Evolutionary conservation across 176 grass and related monocot genomes (phyloP), one percentile per base, ranked within the genome.

Genomic region (Raddia distichophylla): DNA sequence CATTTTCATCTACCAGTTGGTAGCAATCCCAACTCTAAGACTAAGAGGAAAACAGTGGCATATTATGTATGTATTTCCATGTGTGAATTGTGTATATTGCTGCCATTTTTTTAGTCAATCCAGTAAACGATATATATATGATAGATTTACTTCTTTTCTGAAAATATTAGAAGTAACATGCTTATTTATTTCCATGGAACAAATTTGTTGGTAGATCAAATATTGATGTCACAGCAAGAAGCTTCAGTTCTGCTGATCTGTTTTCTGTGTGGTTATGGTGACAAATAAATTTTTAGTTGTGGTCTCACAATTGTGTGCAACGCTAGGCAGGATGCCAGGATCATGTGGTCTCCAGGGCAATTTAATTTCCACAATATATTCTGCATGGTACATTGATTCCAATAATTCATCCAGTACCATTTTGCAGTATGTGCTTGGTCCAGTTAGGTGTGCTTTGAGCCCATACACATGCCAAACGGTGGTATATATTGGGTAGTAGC

Each of bases 241-340:
- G 7, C 50, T 43, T 51, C 14, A 64, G 46, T 64, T 72, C 12
- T 44, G 5, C 47, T 74, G 13, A 55, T 74, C 48, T 74, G 50
- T 45, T n/a, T 4, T 0, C 62, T 65, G 8, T 33, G 47, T 83
- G 2, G 22, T 22, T 22, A 44, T 55, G 48, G 19, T 55, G 60
- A n/a, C 59, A 43, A 20, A 33, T 65, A 43, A 44, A 7, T 64
- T 58, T 62, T 74, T 64, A 43, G 45, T 54, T 2, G 10, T 73
- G 57, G 68, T 17, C 32, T 73, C 33, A 74, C 11, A 49, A 50
- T 82, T 54, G 18, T 52, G 13, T 50, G 49, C 48, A 53, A 53
- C 53, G 48, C 49, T 74, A 74, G 69, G 59, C 58, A 74, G 46
- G 59, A 16, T 43, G 69, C 47, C 58, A 74, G 46, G 59, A 16